Percentiles rank a stretch among this genome's conserved stretches.
Evolutionary conservation across 2,329 filamentous ascomycete species (phyloP).

Genomic region (Thelonectria rubi): DNA sequence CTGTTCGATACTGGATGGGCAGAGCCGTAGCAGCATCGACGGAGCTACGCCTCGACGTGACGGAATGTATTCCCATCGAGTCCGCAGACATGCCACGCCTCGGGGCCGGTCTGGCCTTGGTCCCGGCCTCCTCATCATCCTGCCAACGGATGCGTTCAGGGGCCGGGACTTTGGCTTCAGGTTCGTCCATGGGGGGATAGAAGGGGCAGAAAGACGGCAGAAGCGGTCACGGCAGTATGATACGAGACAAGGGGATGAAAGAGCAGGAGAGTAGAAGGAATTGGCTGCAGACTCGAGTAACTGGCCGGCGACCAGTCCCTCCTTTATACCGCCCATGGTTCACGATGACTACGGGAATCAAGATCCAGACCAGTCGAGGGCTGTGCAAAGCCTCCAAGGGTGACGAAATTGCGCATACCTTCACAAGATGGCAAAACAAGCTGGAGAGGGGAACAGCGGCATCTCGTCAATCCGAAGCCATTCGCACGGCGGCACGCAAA

Average conservation of each 20-base stretch:
- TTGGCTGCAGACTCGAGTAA: conserved; percentile 22
- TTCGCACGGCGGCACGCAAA: conserved; percentile 21
- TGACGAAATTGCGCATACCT: conserved; percentile 24
- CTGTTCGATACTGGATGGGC: conserved; percentile 35
- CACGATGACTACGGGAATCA: conserved; percentile 13
- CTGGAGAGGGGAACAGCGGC: background rate
- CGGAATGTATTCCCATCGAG: conserved; percentile 27
- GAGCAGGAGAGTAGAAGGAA: conserved; percentile 17
- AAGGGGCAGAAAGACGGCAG: background rate
- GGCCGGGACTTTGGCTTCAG: conserved; percentile 24
- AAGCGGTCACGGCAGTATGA: background rate
- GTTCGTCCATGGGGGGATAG: conserved; percentile 26
- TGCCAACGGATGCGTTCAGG: conserved; percentile 33
- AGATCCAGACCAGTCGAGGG: conserved; percentile 25
- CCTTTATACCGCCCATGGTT: conserved; percentile 28
- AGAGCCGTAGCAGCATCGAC: conserved; percentile 27
- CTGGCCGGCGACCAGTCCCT: conserved; percentile 6
- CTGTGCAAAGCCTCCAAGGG: conserved; percentile 18
- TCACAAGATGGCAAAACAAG: conserved; percentile 5
- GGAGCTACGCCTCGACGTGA: conserved; percentile 26
- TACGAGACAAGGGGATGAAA: background rate
- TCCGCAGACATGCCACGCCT: conserved; percentile 29
- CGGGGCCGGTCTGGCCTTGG: conserved; percentile 25
- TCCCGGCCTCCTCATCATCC: conserved; percentile 31
- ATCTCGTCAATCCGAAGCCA: background rate